Base-by-base conservation (phyloP, 2,329 filamentous ascomycete species). In the Paracorniculantispora psalliotae region DNA sequence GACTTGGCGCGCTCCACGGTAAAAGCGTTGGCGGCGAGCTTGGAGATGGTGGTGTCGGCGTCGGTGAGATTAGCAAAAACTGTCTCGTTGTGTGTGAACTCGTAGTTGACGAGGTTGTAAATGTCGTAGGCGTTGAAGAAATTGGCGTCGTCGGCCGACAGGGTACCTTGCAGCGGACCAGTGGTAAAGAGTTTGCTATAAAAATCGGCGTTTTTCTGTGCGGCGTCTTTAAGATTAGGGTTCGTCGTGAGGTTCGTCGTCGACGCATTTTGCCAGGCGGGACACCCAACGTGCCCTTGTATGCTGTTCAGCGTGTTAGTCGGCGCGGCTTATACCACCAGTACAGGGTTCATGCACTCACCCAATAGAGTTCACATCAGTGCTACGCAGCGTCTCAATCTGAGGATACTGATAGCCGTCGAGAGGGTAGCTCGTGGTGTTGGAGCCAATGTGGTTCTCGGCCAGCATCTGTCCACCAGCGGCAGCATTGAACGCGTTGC, bases 381-480 rank as follows among this genome's bases (percentile, higher is more conserved):
- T 64, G 0, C 62, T 71, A 1, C 79, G 74, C 8, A 86, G 70
- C 0, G 82, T 80, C 47, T 80, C 75, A 39, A 96, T 75, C 1
- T 83, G 83, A 19, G 93, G 88, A 64, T 96, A 85, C 69, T 96
- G 92, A 68, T 92, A 96, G 10, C 91, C 91, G 57, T 82, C 75
- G 66, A 96, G 72, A 0, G 92, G 92, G 43, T 84, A 83, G 26
- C 85, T 75, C 6, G 89, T 75, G 12, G 84, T 63, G 23, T 50
- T 58, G 6, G 61, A 57, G 2, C 59, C 41, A 4, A 57, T 57
- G 35, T 67, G 65, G 46, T 72, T 66, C 39, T 78, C 81, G 62
- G 83, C 77, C 13, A 81, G 75, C 37, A 71, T 68, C 10, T 61
- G 47, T 23, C 69, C 71, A 4, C 70, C 72, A 13, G 67, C 68